phyloP scores from a whole-genome alignment of 1,139 yeast genomes.

The Starmera stellimalicola region DNA sequence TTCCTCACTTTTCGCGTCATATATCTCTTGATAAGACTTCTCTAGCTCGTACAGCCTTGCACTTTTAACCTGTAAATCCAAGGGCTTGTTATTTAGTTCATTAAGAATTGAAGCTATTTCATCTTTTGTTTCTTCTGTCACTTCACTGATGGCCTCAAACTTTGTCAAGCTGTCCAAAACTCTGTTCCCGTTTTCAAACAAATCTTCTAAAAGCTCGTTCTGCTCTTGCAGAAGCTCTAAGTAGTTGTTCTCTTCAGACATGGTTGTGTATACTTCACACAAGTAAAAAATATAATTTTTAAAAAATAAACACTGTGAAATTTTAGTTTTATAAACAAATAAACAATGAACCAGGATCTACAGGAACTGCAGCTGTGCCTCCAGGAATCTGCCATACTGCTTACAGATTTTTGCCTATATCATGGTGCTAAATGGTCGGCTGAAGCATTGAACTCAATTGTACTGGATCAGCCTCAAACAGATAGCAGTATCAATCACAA shows the following conservation, averaged over 20 bases:
- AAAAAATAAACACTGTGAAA: too few relatives aligned
- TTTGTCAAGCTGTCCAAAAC: conserved; percentile 9
- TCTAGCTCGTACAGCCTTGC: conserved; percentile 9
- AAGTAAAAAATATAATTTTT: too few relatives aligned
- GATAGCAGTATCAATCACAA: conserved; percentile 6
- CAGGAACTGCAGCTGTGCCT: conserved; percentile 25
- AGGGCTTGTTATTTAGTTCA: background rate
- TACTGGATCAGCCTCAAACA: conserved; percentile 7
- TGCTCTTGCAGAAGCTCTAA: background rate
- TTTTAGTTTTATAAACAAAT: too few relatives aligned
- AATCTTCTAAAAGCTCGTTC: background rate
- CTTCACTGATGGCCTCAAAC: conserved; percentile 10
- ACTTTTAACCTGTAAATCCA: background rate
- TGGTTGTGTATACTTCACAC: background rate
- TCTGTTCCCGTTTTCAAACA: conserved; percentile 8
- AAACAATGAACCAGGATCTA: background rate
- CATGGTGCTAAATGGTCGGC: conserved; percentile 78
- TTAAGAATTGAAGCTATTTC: too few relatives aligned
- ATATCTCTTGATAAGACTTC: conserved; percentile 8
- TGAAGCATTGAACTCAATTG: conserved; percentile 59
- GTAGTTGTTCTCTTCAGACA: background rate
- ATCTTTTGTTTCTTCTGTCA: background rate
- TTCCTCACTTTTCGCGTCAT: conserved; percentile 4
- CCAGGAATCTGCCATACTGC: conserved; percentile 27
- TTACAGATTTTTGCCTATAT: conserved; percentile 43